Percentiles rank a stretch among this genome's conserved stretches.
Conservation (phyloP, 2,329 filamentous ascomycete species). For the Geosmithia putterillii region DNA sequence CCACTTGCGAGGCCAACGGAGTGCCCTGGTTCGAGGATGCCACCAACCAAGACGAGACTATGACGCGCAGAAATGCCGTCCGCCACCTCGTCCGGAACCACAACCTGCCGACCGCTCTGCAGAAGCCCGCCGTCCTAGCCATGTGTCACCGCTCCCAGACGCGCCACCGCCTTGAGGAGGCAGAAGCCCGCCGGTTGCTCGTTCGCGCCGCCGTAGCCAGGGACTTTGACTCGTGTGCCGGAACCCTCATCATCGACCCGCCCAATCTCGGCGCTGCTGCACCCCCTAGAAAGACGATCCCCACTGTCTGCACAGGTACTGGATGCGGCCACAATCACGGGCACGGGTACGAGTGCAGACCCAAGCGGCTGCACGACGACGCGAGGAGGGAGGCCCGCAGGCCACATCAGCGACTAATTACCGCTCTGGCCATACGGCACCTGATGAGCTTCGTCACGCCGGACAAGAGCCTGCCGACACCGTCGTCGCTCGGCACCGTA, state of each 20-base stretch:
- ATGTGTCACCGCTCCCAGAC: conserved; percentile 41
- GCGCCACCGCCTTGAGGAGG: conserved; percentile 30
- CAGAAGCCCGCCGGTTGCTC: conserved; percentile 44
- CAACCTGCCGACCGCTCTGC: conserved; percentile 57
- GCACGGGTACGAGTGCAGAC: too few relatives aligned
- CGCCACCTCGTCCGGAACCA: conserved; percentile 50
- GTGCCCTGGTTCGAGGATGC: conserved; percentile 73
- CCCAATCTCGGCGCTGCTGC: conserved; percentile 21
- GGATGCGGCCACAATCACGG: too few relatives aligned
- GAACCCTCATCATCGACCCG: conserved; percentile 33
- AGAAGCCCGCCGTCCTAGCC: conserved; percentile 48
- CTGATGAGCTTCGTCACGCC: conserved; percentile 39
- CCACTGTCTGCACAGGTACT: too few relatives aligned
- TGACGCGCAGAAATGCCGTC: conserved; percentile 74
- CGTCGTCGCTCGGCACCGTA: conserved; percentile 29
- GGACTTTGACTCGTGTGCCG: conserved; percentile 32
- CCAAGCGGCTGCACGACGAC: conserved; percentile 2
- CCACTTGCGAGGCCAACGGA: conserved; percentile 56
- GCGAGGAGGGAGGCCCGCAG: conserved; percentile 12
- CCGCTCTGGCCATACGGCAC: conserved; percentile 31
- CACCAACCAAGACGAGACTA: conserved; percentile 66
- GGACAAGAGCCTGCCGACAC: conserved; percentile 26
- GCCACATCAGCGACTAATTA: conserved; percentile 26
- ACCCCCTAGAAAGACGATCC: too few relatives aligned
- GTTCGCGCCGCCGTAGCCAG: conserved; percentile 28